Conservation (phyloP, 352 stramenopile species). For the Globisporangium yorkense region DNA sequence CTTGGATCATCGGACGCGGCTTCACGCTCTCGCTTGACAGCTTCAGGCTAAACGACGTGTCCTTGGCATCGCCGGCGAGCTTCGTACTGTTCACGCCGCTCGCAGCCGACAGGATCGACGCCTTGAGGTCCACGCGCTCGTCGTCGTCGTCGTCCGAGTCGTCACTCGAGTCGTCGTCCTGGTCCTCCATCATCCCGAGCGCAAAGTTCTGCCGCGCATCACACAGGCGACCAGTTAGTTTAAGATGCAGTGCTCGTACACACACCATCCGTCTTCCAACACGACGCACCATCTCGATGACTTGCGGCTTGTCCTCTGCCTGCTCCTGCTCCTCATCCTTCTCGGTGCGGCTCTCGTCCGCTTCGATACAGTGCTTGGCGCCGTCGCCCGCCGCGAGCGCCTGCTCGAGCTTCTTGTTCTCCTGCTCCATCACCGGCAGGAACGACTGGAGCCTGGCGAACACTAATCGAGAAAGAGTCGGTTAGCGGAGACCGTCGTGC, state of each 20-base stretch:
- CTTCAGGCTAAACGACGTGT: slow-evolving; percentile 25
- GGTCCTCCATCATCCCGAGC: slow-evolving; percentile 60
- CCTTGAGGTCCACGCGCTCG: slow-evolving; percentile 21
- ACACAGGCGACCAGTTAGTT: not conserved
- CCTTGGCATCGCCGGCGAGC: not conserved
- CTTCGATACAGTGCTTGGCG: slow-evolving; percentile 71
- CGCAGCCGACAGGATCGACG: slow-evolving; percentile 2
- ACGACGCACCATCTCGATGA: slow-evolving; percentile 75
- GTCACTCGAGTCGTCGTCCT: slow-evolving; percentile 20
- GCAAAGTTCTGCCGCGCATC: slow-evolving; percentile 56
- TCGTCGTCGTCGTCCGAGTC: slow-evolving; percentile 19
- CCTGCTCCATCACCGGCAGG: slow-evolving; percentile 58
- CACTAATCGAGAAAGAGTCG: slow-evolving; percentile 21
- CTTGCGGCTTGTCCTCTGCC: slow-evolving; percentile 21
- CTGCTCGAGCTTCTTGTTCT: slow-evolving; percentile 73
- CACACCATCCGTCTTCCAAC: no score
- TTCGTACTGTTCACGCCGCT: not conserved
- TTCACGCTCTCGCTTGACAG: slow-evolving; percentile 33
- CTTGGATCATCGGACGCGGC: slow-evolving; percentile 60
- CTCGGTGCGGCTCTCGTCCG: slow-evolving; percentile 20
- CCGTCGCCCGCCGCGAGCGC: slow-evolving; percentile 50
- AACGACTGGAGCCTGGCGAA: slow-evolving; percentile 73
- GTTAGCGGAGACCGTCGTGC: not conserved
- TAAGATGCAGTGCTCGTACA: not conserved
- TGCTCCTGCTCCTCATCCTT: not conserved